These are phyloP conservation scores for Suhomyces coccinellae DNA, from an alignment of 1,139 yeast genomes.

Conservation along the genomic window DNA sequence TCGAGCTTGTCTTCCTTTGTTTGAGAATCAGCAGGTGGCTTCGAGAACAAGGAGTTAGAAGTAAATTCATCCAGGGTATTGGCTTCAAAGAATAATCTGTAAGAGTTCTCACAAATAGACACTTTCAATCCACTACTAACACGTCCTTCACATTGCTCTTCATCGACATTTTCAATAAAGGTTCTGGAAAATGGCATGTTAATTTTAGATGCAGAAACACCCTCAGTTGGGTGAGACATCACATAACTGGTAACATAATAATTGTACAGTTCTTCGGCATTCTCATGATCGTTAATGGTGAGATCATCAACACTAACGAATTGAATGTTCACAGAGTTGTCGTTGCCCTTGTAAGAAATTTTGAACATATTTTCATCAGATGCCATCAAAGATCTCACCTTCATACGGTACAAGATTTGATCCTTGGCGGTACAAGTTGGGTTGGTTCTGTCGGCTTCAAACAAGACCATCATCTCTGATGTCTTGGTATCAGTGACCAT, in stretches of 20 bases:
- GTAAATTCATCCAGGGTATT: conserved; percentile 83
- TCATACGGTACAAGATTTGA: conserved; percentile 88
- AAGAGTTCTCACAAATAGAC: conserved; percentile 76
- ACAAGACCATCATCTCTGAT: conserved; percentile 75
- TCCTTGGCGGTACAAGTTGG: conserved; percentile 73
- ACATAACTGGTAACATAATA: conserved; percentile 90
- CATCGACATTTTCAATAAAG: conserved; percentile 56
- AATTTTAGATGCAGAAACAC: conserved; percentile 80
- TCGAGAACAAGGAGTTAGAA: conserved; percentile 48
- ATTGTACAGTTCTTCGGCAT: conserved; percentile 82
- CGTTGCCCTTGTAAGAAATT: conserved; percentile 62
- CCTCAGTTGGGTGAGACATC: conserved; percentile 97
- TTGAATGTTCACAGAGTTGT: conserved; percentile 65
- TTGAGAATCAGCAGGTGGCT: conserved; percentile 28
- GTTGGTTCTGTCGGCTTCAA: conserved; percentile 74
- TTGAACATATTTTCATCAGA: conserved; percentile 92
- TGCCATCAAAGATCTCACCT: conserved; percentile 78
- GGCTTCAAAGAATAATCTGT: conserved; percentile 76
- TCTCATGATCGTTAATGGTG: conserved; percentile 75
- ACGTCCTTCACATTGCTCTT: conserved; percentile 64
- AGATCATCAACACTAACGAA: conserved; percentile 86
- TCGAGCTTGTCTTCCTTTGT: conserved; percentile 29
- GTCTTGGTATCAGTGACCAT: conserved; percentile 81
- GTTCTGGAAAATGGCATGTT: conserved; percentile 72
- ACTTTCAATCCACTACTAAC: conserved; percentile 76